These are phyloP conservation scores for Suillus americanus DNA, from an alignment of 768 basidiomycete species.

Conservation along the genomic window DNA sequence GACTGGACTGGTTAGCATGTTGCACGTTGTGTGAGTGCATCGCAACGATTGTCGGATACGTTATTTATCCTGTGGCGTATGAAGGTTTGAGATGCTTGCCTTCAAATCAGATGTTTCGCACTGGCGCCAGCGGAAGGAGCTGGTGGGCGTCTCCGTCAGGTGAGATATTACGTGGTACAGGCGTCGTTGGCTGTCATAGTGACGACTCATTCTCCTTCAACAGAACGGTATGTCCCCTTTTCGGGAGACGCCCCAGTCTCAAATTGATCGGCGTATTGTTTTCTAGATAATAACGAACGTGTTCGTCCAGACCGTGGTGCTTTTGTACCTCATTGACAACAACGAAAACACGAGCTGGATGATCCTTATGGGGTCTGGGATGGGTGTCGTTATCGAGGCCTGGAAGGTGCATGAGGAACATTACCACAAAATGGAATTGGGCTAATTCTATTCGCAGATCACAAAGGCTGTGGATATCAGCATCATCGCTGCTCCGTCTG, in stretches of 20 bases:
- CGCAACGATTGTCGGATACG: constrained; percentile 1
- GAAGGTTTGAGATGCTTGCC: constrained; percentile 91
- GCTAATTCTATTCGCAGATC: constrained; percentile 46
- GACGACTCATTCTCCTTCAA: constrained; percentile 19
- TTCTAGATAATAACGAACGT: constrained; percentile 84
- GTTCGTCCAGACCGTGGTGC: constrained; percentile 85
- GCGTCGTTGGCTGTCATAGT: constrained; percentile 12
- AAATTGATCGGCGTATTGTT: constrained; percentile 12
- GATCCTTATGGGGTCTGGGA: constrained; percentile 88
- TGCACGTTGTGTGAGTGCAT: constrained; percentile 79
- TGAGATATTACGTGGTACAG: constrained; percentile 33
- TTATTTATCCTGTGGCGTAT: constrained; percentile 11
- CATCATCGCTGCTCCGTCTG: constrained; percentile 58
- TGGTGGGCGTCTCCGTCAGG: constrained; percentile 94
- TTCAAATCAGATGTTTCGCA: constrained; percentile 95
- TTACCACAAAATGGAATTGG: neutral
- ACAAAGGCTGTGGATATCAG: constrained; percentile 90
- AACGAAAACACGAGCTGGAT: constrained; percentile 97
- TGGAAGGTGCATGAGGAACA: constrained; percentile 71
- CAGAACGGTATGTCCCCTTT: constrained; percentile 51
- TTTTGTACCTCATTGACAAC: constrained; percentile 94
- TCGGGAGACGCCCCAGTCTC: constrained; percentile 10
- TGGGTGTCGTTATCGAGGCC: constrained; percentile 82
- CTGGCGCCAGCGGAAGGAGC: constrained; percentile 92
- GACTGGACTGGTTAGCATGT: constrained; percentile 79